Evolutionary conservation across 2,329 filamentous ascomycete genomes (phyloP).

Genomic region (Thyridium curvatum): DNA sequence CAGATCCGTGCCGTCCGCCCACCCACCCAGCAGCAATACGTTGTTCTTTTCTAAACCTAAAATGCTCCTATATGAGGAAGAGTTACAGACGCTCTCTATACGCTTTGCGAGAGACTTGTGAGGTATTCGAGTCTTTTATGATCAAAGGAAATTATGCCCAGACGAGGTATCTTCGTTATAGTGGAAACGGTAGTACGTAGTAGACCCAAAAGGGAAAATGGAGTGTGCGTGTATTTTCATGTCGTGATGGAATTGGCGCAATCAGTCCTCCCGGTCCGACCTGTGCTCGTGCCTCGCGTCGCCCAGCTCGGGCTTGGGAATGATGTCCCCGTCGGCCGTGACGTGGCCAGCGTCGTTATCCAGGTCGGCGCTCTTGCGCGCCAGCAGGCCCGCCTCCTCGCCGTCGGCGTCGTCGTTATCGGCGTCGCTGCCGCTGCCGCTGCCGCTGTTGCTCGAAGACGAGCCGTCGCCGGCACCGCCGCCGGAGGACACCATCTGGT

Average conservation of each 20-base stretch:
- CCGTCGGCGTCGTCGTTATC: slow-evolving; percentile 35
- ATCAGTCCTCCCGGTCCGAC: slow-evolving; percentile 8
- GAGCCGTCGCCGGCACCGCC: slow-evolving; percentile 21
- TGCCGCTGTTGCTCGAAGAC: slow-evolving; percentile 1
- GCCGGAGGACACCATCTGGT: slow-evolving; percentile 26
- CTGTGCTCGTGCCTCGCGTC: slow-evolving; percentile 7
- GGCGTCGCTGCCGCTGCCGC: slow-evolving; percentile 10
- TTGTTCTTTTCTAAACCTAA: no score
- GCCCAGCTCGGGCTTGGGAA: slow-evolving; percentile 23
- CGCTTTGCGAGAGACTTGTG: not conserved
- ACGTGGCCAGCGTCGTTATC: slow-evolving; percentile 24
- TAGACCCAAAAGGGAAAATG: not conserved
- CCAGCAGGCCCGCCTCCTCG: slow-evolving; percentile 40
- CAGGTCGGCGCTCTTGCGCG: slow-evolving; percentile 26
- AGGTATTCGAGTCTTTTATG: not conserved
- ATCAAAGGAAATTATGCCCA: not conserved
- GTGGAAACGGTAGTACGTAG: no score
- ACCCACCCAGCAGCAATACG: no score
- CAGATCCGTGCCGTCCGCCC: no score
- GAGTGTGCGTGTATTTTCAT: no score
- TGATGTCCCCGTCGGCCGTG: slow-evolving; percentile 32
- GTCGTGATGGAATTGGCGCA: not conserved
- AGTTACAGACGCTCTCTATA: not conserved
- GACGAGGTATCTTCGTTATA: not conserved
- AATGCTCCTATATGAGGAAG: no score